phyloP scores from a whole-genome alignment of 1,284 basidiomycete genomes.

The Xerocomus minutiporus region DNA sequence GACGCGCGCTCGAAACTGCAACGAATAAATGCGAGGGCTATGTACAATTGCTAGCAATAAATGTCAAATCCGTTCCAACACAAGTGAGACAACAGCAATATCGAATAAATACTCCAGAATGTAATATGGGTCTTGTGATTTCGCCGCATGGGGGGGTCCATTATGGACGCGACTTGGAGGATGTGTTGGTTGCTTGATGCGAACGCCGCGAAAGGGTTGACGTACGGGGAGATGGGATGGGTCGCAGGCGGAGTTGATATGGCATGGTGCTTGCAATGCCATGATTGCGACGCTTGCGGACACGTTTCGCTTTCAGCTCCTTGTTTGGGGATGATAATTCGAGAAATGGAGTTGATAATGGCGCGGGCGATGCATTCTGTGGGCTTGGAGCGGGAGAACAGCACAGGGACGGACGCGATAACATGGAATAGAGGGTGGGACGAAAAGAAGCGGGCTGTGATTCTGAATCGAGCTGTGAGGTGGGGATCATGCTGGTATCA shows the following conservation, averaged over 20 bases:
- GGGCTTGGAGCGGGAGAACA: conserved; percentile 7
- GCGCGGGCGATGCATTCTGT: conserved; percentile 8
- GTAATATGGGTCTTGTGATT: background rate
- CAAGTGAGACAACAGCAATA: conserved; percentile 31
- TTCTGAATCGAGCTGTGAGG: conserved; percentile 38
- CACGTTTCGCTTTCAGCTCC: conserved; percentile 5
- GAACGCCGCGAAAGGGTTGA: conserved; percentile 16
- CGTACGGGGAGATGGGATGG: conserved; percentile 14
- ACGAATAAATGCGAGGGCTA: conserved; percentile 4
- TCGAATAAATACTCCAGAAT: conserved; percentile 25
- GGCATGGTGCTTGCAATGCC: conserved; percentile 3
- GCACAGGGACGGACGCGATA: conserved; percentile 23
- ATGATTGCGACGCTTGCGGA: conserved; percentile 13
- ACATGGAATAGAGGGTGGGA: conserved; percentile 35
- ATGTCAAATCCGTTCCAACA: conserved; percentile 9
- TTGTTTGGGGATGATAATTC: conserved; percentile 12
- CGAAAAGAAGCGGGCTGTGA: conserved; percentile 31
- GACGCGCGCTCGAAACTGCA: background rate
- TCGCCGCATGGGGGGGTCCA: conserved; percentile 19
- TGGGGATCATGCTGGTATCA: conserved; percentile 33
- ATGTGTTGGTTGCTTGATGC: conserved; percentile 4
- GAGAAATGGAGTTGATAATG: conserved; percentile 6
- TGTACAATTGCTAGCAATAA: conserved; percentile 9
- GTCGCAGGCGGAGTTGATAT: conserved; percentile 31
- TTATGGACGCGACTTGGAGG: conserved; percentile 14